Evolutionary conservation across 805 yeast species (phyloP).

Genomic region (Komagataella populi): DNA sequence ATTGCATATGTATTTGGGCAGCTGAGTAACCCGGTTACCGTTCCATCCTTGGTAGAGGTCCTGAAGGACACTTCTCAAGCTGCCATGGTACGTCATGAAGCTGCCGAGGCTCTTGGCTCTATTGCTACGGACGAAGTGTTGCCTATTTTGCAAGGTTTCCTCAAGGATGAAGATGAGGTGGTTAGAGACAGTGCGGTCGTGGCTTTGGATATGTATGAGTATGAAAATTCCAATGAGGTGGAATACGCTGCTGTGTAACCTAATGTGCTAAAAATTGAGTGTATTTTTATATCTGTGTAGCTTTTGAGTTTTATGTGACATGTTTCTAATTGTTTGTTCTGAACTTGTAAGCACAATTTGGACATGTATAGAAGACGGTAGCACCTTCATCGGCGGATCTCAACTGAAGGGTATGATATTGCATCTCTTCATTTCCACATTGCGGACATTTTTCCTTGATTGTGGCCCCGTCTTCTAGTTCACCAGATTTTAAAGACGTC

Average conservation of each 20-base stretch:
- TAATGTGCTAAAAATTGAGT: not conserved
- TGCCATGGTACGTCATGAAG: constrained; percentile 99
- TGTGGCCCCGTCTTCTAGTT: constrained; percentile 88
- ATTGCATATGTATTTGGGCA: constrained; percentile 98
- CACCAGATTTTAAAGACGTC: constrained; percentile 63
- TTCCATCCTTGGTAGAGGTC: constrained; percentile 76
- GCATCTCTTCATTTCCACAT: constrained; percentile 98
- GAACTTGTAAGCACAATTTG: constrained; percentile 83
- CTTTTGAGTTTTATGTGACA: not conserved
- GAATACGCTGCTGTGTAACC: constrained; percentile 45
- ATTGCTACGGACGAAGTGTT: constrained; percentile 93
- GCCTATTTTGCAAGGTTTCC: constrained; percentile 70
- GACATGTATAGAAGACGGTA: constrained; percentile 95
- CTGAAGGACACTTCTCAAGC: constrained; percentile 71
- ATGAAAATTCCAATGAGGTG: constrained; percentile 72
- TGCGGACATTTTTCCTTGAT: constrained; percentile 97
- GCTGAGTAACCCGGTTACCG: constrained; percentile 83
- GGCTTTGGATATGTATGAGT: constrained; percentile 96
- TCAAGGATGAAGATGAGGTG: constrained; percentile 73
- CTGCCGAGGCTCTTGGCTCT: constrained; percentile 96
- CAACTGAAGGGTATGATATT: constrained; percentile 88
- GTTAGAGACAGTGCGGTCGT: constrained; percentile 96
- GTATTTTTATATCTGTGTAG: not conserved
- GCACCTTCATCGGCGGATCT: constrained; percentile 99
- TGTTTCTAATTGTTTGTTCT: constrained; percentile 71